Percentiles rank a stretch among this genome's conserved stretches.
Conservation (phyloP, 257 asterid genomes). For the Cynanchum wilfordii region DNA sequence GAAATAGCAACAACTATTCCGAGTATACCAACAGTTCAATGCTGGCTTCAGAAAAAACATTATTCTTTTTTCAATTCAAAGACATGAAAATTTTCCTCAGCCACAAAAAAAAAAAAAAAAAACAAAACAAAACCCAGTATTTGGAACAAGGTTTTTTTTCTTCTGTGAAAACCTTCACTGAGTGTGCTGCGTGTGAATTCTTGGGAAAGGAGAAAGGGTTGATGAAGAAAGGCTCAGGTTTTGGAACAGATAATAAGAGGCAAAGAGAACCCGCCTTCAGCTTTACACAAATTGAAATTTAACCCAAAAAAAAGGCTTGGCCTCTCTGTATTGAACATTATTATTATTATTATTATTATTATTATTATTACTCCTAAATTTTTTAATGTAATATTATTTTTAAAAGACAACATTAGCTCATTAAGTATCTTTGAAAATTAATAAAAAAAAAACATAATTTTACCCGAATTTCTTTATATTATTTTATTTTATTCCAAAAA, state of each 20-base stretch:
- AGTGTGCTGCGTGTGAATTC: neutral
- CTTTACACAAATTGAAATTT: neutral
- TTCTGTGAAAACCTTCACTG: neutral
- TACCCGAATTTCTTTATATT: no score
- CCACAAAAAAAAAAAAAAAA: neutral
- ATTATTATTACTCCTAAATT: no score
- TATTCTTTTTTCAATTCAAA: neutral
- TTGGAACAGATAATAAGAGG: neutral
- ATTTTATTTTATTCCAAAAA: no score
- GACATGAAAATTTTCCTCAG: neutral
- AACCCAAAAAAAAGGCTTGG: no score
- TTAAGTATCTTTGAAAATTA: no score
- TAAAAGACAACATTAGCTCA: no score
- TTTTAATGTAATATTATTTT: no score
- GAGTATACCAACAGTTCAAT: neutral
- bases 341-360: no score
- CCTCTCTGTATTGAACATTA: no score
- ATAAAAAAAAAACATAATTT: no score
- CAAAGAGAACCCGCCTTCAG: constrained; percentile 1
- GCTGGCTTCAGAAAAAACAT: constrained; percentile 20
- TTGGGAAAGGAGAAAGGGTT: neutral
- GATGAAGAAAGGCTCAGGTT: neutral
- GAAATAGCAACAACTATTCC: neutral
- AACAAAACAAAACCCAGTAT: neutral
- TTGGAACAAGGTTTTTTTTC: neutral